Evolutionary conservation across 768 basidiomycete genomes (phyloP).

Genomic region (Crepidotus variabilis): DNA sequence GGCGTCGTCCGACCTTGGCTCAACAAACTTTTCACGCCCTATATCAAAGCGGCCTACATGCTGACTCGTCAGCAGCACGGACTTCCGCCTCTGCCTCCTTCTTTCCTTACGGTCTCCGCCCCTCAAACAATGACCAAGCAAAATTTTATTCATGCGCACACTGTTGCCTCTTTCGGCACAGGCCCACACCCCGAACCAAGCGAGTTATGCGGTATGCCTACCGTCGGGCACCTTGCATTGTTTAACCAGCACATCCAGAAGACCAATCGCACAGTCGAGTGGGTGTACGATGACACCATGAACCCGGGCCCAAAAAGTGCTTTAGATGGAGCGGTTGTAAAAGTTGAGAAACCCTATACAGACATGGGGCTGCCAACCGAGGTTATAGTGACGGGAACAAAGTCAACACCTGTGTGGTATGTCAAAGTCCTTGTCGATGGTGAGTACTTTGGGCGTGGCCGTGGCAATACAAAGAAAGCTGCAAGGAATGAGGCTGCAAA

Average conservation of each 20-base stretch:
- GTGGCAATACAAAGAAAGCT: slow-evolving; percentile 72
- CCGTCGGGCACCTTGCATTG: slow-evolving; percentile 65
- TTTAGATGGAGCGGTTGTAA: not conserved
- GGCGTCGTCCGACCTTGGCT: slow-evolving; percentile 57
- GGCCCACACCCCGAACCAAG: slow-evolving; percentile 4
- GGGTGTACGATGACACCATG: slow-evolving; percentile 53
- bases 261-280: slow-evolving; percentile 55
- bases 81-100: slow-evolving; percentile 43
- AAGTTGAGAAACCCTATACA: slow-evolving; percentile 6
- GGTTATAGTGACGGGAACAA: slow-evolving; percentile 37
- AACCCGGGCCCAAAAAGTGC: slow-evolving; percentile 3
- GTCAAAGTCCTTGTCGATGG: slow-evolving; percentile 64
- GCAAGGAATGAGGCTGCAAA: slow-evolving; percentile 83
- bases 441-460: slow-evolving; percentile 54
- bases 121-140: slow-evolving; percentile 15
- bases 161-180: not conserved
- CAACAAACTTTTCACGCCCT: slow-evolving; percentile 57
- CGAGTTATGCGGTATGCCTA: slow-evolving; percentile 19
- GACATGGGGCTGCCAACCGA: slow-evolving; percentile 17
- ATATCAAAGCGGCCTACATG: slow-evolving; percentile 56
- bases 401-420: slow-evolving; percentile 75
- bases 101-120: slow-evolving; percentile 12
- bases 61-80: slow-evolving; percentile 65
- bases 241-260: slow-evolving; percentile 79
- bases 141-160: not conserved